phyloP scores from a whole-genome alignment of 352 stramenopile species.

The Aphanomyces cochlioides region DNA sequence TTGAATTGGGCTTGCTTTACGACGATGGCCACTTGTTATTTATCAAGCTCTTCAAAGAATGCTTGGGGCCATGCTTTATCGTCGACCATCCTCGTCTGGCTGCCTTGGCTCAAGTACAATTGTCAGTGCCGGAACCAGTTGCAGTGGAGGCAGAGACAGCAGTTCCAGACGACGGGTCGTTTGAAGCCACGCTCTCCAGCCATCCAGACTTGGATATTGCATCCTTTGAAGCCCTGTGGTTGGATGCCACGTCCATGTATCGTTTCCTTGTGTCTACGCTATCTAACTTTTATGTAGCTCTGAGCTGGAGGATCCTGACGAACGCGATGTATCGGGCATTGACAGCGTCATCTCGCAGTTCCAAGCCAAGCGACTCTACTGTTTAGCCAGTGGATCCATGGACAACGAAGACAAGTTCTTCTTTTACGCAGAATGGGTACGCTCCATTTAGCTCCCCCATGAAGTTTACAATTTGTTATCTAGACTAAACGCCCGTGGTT shows the following conservation, averaged over 20 bases:
- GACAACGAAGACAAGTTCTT: slow-evolving; percentile 82
- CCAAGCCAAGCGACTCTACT: slow-evolving; percentile 61
- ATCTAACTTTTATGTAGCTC: neutral
- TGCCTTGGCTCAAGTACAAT: slow-evolving; percentile 18
- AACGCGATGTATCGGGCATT: slow-evolving; percentile 40
- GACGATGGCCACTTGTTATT: slow-evolving; percentile 79
- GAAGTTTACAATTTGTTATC: neutral
- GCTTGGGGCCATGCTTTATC: slow-evolving; percentile 44
- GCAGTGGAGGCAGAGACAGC: slow-evolving; percentile 31
- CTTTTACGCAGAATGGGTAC: slow-evolving; percentile 83
- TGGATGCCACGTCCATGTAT: slow-evolving; percentile 12
- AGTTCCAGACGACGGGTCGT: slow-evolving; percentile 33
- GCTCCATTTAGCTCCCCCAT: neutral
- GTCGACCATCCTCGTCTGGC: slow-evolving; percentile 33
- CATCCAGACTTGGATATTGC: slow-evolving; percentile 16
- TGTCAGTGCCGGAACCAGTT: slow-evolving; percentile 20
- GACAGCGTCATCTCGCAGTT: slow-evolving; percentile 77
- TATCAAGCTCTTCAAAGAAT: slow-evolving; percentile 76
- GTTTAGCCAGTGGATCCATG: slow-evolving; percentile 70
- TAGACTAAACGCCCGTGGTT: slow-evolving; percentile 72
- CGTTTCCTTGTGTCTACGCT: neutral
- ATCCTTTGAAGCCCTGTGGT: slow-evolving; percentile 37
- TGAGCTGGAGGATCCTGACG: slow-evolving; percentile 17
- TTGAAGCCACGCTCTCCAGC: slow-evolving; percentile 10
- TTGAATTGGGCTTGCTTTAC: slow-evolving; percentile 82